A percentile compares a stretch with the other conserved stretches of the same genome.
Evolutionary conservation across 179 eudicot genomes (phyloP).

Genomic region (Actinidia chinensis): DNA sequence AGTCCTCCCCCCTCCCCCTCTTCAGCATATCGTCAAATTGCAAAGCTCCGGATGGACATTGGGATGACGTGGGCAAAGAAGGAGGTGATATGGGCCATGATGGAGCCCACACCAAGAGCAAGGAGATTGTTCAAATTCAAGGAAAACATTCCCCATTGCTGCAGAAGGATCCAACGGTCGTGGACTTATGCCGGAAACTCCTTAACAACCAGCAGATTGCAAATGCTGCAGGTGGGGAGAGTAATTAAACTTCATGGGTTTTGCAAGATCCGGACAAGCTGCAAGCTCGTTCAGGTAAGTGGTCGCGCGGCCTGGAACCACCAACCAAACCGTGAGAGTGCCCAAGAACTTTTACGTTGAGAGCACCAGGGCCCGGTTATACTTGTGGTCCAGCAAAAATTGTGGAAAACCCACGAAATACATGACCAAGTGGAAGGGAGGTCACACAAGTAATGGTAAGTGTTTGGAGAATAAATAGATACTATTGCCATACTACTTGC

Average conservation of each 20-base stretch:
- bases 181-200: background rate
- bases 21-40: background rate
- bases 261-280: background rate
- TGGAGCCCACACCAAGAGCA: background rate
- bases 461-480: too few relatives aligned
- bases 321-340: background rate
- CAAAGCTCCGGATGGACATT: background rate
- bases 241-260: background rate
- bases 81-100: background rate
- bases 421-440: background rate
- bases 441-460: background rate
- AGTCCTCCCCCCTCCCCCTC: too few relatives aligned
- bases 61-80: background rate
- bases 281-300: background rate
- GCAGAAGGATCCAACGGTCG: background rate
- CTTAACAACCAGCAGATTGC: background rate
- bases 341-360: background rate
- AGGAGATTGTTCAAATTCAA: background rate
- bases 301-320: background rate
- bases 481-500: background rate
- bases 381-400: background rate
- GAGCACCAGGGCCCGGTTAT: background rate
- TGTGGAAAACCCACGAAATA: background rate
- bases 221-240: background rate
- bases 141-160: background rate